Percentiles rank a stretch among this genome's conserved stretches.
phyloP scores from a whole-genome alignment of 352 stramenopile genomes.

The Pythium oligandrum region DNA sequence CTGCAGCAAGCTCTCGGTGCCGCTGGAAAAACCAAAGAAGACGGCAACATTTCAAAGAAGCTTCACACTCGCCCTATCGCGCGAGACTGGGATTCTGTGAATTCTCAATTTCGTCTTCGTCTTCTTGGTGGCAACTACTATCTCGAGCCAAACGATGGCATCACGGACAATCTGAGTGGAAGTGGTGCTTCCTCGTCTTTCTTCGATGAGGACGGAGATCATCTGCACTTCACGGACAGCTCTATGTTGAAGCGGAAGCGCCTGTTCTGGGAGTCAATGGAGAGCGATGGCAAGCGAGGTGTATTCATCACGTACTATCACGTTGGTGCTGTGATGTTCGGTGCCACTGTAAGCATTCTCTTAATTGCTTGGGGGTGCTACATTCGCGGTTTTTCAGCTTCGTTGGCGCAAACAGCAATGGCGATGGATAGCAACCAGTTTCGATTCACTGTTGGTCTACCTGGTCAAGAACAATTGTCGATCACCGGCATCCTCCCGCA shows the following conservation, averaged over 20 bases:
- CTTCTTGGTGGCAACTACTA: slow-evolving; percentile 59
- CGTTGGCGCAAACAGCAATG: slow-evolving; percentile 55
- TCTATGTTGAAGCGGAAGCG: slow-evolving; percentile 10
- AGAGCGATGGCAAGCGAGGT: slow-evolving; percentile 63
- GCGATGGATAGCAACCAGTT: slow-evolving; percentile 49
- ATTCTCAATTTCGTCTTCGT: slow-evolving; percentile 44
- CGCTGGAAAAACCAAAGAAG: background rate
- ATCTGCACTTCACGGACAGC: background rate
- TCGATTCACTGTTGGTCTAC: slow-evolving; percentile 60
- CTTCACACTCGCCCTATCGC: slow-evolving; percentile 8
- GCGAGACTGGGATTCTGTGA: slow-evolving; percentile 24
- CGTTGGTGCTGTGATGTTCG: slow-evolving; percentile 51
- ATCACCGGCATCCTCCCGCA: slow-evolving; percentile 74
- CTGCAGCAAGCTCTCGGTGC: background rate
- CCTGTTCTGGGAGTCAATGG: slow-evolving; percentile 69
- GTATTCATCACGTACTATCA: slow-evolving; percentile 84
- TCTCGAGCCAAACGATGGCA: slow-evolving; percentile 42
- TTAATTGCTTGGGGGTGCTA: slow-evolving; percentile 75
- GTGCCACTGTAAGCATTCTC: slow-evolving; percentile 34
- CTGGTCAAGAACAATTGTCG: slow-evolving; percentile 63
- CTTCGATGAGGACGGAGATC: background rate
- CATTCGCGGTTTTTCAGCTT: slow-evolving; percentile 63
- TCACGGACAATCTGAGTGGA: slow-evolving; percentile 11
- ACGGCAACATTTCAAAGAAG: background rate
- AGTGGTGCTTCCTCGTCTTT: slow-evolving; percentile 6